Evolutionary conservation across 495 filamentous ascomycete genomes (phyloP), one percentile per base, ranked within the genome.

Genomic region (Penicillium goetzii): DNA sequence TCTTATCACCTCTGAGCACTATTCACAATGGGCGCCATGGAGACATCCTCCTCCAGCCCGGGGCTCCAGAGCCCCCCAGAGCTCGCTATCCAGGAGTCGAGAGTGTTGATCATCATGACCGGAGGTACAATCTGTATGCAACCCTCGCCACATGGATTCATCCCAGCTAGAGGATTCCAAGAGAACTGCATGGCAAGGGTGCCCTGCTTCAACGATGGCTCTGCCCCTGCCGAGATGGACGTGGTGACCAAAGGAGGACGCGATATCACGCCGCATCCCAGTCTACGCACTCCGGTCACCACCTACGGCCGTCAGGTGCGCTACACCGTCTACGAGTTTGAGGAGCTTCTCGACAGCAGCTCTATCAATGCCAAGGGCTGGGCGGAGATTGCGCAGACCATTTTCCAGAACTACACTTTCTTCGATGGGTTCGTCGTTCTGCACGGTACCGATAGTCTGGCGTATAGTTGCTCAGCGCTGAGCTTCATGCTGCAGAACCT

Each of bases 71-170:
- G 67, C 53, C 33, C 66, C 3, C 33, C 66, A 3, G 73, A 77
- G 17, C 67, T 67, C 43, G 17, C 65, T 17, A 50, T 77, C 28
- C 76, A 66, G n/a, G 93, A 97, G 74, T 91, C 91, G 0, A 81
- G 92, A 59, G 90, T 97, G 9, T 80, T 97, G 59, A 89, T 97
- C 62, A 91, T 97, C 77, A 94, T 94, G 85, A 97, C 93, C 15
- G 93, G 95, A 51, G 95, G 95, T 21, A 98, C 95, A 1, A 98
- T 99, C 60, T 97, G 93, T 76, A 99, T 99, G 95, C 84, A 86
- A 69, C 85, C 82, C 14, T 89, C 86, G 4, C 80, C 83, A 0
- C 83, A 86, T 54, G 90, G 87, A 9, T 80, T 90, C 57, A 74
- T 90, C 10, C 90, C 92, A 21, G 90, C 90, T 15, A 80, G 86